phyloP scores from a whole-genome alignment of 2,329 filamentous ascomycete genomes.

The Curvularia lunata region DNA sequence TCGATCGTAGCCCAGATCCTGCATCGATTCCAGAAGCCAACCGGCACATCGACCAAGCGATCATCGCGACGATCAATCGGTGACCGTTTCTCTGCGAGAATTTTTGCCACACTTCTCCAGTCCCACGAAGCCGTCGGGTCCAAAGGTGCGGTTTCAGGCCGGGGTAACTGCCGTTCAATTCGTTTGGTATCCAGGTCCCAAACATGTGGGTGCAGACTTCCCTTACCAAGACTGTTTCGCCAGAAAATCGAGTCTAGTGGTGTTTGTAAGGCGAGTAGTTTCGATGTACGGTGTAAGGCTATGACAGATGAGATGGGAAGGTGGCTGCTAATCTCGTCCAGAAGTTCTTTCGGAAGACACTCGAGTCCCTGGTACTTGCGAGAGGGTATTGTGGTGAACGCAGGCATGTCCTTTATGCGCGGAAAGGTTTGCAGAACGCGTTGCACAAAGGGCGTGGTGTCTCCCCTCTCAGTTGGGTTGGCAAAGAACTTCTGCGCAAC shows the following conservation, averaged over 20 bases:
- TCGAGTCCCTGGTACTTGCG: slow-evolving; percentile 20
- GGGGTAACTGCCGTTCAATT: slow-evolving; percentile 13
- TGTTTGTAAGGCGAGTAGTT: slow-evolving; percentile 24
- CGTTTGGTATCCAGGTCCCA: slow-evolving; percentile 32
- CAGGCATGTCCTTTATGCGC: neutral
- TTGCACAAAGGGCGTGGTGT: slow-evolving; percentile 18
- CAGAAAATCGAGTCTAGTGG: slow-evolving; percentile 36
- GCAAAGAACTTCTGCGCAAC: slow-evolving; percentile 32
- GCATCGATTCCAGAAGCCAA: slow-evolving; percentile 35
- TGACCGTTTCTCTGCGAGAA: slow-evolving; percentile 25
- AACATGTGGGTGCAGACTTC: slow-evolving; percentile 30
- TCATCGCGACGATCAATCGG: slow-evolving; percentile 17
- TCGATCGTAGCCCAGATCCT: slow-evolving; percentile 36
- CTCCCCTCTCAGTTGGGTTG: slow-evolving; percentile 24
- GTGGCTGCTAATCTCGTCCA: slow-evolving; percentile 24
- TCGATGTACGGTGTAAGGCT: slow-evolving; percentile 29
- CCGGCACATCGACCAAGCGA: slow-evolving; percentile 20
- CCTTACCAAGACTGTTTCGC: slow-evolving; percentile 28
- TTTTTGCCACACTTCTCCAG: slow-evolving; percentile 26
- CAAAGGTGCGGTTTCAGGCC: neutral
- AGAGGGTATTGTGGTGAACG: neutral
- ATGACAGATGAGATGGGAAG: slow-evolving; percentile 25
- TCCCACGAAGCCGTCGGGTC: slow-evolving; percentile 17
- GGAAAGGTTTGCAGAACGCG: slow-evolving; percentile 19
- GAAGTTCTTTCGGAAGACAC: slow-evolving; percentile 25